A percentile compares a stretch with the other conserved stretches of the same genome.
phyloP scores from a whole-genome alignment of 2,329 filamentous ascomycete species.

The Metarhizium anisopliae region DNA sequence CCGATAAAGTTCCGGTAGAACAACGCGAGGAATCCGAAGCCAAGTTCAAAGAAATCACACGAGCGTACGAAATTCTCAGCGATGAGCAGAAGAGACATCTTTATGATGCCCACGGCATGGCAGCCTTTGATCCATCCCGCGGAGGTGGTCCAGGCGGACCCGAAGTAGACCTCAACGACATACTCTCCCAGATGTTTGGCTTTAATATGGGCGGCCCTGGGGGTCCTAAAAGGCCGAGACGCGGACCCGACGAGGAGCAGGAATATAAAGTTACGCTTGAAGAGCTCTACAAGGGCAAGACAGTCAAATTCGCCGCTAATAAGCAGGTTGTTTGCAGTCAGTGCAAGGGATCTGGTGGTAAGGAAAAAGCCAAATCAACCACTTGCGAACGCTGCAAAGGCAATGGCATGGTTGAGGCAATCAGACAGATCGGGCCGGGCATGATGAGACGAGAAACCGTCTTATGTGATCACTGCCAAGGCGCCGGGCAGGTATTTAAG shows the following conservation, averaged over 20 bases:
- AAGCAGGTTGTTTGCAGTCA: conserved; percentile 84
- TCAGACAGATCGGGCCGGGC: conserved; percentile 78
- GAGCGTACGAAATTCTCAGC: conserved; percentile 95
- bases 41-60: conserved; percentile 85
- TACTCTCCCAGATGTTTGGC: conserved; percentile 86
- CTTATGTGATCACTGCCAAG: conserved; percentile 73
- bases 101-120: conserved; percentile 94
- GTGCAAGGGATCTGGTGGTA: conserved; percentile 85
- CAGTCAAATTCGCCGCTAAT: conserved; percentile 89
- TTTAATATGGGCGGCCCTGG: conserved; percentile 58
- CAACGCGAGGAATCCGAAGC: conserved; percentile 78
- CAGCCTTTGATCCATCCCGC: conserved; percentile 75
- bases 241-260: conserved; percentile 78
- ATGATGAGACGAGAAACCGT: conserved; percentile 74
- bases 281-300: conserved; percentile 97
- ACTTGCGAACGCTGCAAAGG: conserved; percentile 81
- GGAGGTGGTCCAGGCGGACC: conserved; percentile 56
- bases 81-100: conserved; percentile 89
- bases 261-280: conserved; percentile 86
- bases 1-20: conserved; percentile 87
- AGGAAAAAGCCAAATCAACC: conserved; percentile 80
- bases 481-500: conserved; percentile 78
- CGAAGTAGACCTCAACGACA: conserved; percentile 84
- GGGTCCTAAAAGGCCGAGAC: conserved; percentile 52
- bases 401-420: conserved; percentile 63